phyloP scores from a whole-genome alignment of 73 alveolate species.

The Symbiodinium natans region DNA sequence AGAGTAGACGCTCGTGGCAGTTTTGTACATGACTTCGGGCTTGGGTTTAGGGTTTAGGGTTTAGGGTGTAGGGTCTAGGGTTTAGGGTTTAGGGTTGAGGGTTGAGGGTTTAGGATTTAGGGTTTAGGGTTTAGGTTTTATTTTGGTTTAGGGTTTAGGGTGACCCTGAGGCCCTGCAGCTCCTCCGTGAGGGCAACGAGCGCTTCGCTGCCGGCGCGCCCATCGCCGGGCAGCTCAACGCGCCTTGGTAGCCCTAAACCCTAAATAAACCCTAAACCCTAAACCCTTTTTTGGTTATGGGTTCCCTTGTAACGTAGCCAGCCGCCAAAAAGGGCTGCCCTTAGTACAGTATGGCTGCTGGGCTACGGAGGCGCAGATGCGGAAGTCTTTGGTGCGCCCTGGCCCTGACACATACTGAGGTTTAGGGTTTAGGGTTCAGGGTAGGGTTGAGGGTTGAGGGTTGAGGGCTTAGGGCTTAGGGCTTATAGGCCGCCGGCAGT shows the following conservation, averaged over 20 bases:
- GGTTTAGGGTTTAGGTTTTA: neutral
- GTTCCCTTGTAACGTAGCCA: too few species aligned
- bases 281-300: too few species aligned
- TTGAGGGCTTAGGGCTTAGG: neutral
- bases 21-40: too few species aligned
- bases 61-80: neutral
- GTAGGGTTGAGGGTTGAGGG: neutral
- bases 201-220: conserved; percentile 49
- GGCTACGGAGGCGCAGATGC: too few species aligned
- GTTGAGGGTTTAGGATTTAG: neutral
- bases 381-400: too few species aligned
- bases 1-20: too few species aligned
- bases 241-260: neutral
- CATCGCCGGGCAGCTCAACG: conserved; percentile 13
- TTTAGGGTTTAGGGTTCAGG: neutral
- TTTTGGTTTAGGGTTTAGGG: neutral
- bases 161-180: conserved; percentile 66
- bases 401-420: too few species aligned
- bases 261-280: too few species aligned
- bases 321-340: too few species aligned
- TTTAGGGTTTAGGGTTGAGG: too few species aligned
- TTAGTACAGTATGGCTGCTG: too few species aligned
- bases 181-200: conserved; percentile 45
- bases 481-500: too few species aligned
- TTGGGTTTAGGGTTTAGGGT: neutral